Evolutionary conservation across 176 grass and related monocot species (phyloP).

Genomic region (Bromus sterilis): DNA sequence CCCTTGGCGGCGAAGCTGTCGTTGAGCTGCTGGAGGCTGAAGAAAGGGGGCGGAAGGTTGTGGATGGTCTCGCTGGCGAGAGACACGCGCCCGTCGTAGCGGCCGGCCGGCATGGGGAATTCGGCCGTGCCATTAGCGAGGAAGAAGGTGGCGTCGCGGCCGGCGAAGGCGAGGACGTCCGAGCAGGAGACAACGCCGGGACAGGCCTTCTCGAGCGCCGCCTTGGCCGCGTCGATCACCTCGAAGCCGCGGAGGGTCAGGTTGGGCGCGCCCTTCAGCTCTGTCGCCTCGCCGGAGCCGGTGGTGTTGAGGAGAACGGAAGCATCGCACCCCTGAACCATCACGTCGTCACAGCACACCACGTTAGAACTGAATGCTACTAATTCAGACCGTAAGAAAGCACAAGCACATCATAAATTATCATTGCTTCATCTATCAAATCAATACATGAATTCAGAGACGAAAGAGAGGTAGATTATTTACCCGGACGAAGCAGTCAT

Average conservation of each 20-base stretch:
- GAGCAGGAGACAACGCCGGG: constrained; percentile 30
- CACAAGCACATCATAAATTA: too few species aligned
- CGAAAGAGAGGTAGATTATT: too few species aligned
- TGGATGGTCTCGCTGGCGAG: not conserved
- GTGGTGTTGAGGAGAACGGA: not conserved
- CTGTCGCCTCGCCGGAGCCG: not conserved
- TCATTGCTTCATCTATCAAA: too few species aligned
- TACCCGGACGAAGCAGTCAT: constrained; percentile 47
- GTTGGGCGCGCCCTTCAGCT: constrained; percentile 23
- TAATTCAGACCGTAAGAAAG: too few species aligned
- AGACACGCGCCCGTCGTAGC: constrained; percentile 35
- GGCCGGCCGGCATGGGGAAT: constrained; percentile 30
- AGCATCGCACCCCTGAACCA: not conserved
- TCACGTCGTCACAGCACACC: not conserved
- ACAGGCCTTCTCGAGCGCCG: constrained; percentile 13
- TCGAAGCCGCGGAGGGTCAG: constrained; percentile 26
- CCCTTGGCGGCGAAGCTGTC: constrained; percentile 14
- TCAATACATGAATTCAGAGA: too few species aligned
- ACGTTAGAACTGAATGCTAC: too few species aligned
- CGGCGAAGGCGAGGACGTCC: constrained; percentile 44
- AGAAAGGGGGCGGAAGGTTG: constrained; percentile 13
- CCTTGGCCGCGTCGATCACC: constrained; percentile 43
- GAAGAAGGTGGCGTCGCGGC: constrained; percentile 22
- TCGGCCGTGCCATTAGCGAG: not conserved
- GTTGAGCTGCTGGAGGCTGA: not conserved